Base-by-base conservation (phyloP, 106 monocot genomes). In the Acanthochlamys bracteata region DNA sequence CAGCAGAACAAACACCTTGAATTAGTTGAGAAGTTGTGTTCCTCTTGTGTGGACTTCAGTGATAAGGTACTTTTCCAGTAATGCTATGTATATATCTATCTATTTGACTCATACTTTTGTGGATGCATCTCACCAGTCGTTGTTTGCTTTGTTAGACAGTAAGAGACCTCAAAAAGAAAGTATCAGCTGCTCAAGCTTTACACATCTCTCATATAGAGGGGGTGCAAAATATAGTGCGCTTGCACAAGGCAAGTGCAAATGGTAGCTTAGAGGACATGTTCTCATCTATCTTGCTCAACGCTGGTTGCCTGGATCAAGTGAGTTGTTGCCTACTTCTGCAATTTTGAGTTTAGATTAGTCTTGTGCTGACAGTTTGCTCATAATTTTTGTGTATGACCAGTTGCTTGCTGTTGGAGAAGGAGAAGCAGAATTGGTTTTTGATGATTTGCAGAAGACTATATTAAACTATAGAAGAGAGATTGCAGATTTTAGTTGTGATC, bases 161-260 rank as follows among this genome's bases (percentile, higher is more conserved):
- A 0, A 41, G 42, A 42, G 79, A 85, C 25, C 42, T 99, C 41
- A 83, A 77, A 46, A 71, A 79, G 60, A 84, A 86, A 59, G 72
- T 86, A 14, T 65, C 72, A 23, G 63, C 79, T 64, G 73, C 92
- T 64, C 78, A 66, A 54, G 64, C 72, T 59, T 55, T 73, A 41
- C 89, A 81, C 67, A 41, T 61, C 57, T 92, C 88, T 26, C 92
- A 99, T 46, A 63, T 92, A 22, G 92, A 99, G 61, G 83, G 78
- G 12, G 61, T 92, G 0, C 83, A 82, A 66, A 99, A 99, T 78
- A 71, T 77, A 42, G 85, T 99, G 27, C 83, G 71, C 20, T 75
- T 99, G 76, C 85, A 99, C 51, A 92, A 88, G 41, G 82, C 85
- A 55, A 69, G 64, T 46, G 58, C 65, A 13, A 80, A 85, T 81